These are phyloP conservation scores for Lepidium didymum DNA, from an alignment of 345 rosid genomes.

Conservation along the genomic window DNA sequence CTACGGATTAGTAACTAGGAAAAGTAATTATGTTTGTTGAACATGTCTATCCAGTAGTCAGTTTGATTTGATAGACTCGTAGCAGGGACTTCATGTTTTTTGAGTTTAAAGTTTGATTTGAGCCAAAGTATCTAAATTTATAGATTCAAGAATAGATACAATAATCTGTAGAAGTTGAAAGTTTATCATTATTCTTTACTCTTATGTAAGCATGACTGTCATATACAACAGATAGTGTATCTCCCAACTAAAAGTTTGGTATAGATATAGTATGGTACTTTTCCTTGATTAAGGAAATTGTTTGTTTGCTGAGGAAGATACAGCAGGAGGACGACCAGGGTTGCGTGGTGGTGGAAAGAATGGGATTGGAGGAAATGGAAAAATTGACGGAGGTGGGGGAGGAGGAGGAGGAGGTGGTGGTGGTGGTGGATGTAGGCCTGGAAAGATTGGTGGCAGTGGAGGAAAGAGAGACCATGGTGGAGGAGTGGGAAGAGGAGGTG, in stretches of 20 bases:
- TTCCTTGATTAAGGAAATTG: constrained; percentile 1
- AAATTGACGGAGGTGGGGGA: constrained; percentile 20
- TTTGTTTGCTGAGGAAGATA: constrained; percentile 21
- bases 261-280: neutral
- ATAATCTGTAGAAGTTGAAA: neutral
- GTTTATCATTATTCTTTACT: constrained; percentile 15
- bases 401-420: constrained; percentile 18
- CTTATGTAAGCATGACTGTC: constrained; percentile 7
- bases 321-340: constrained; percentile 45
- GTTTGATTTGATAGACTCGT: neutral
- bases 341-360: constrained; percentile 33
- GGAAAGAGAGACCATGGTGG: constrained; percentile 26
- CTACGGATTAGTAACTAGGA: neutral
- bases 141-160: neutral
- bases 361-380: constrained; percentile 38
- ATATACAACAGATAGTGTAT: constrained; percentile 14
- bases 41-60: neutral
- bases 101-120: neutral
- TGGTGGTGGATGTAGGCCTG: constrained; percentile 18
- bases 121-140: neutral
- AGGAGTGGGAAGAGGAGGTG: constrained; percentile 13
- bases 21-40: neutral
- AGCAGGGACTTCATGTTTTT: neutral
- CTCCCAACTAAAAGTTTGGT: neutral
- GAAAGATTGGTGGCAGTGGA: constrained; percentile 32